Base-by-base conservation (phyloP, 2,329 filamentous ascomycete genomes). In the Stagonosporopsis tanaceti region DNA sequence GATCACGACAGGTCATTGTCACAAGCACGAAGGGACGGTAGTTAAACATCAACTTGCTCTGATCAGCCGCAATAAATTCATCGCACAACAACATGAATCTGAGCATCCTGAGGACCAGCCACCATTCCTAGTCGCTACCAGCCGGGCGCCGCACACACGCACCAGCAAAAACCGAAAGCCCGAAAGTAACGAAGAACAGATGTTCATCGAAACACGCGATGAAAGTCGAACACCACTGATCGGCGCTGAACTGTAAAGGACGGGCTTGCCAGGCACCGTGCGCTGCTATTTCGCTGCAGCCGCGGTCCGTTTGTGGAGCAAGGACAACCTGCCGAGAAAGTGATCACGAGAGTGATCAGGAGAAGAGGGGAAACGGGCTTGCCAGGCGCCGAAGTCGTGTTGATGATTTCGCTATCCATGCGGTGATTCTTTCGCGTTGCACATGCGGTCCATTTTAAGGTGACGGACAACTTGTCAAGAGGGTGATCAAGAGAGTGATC, bases 251-350 rank as follows among this genome's bases (percentile, higher is more conserved):
- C 14, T n/a, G 32, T 15, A 11, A 17, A 32, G 6, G 12, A 34
- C 20, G 28, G 28, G 12, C 28, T 46, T 46, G 5, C 42, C 25
- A 34, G 28, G 42, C 28, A 22, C 40, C 27, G 15, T 30, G 7
- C 9, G 27, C 41, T 44, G n/a, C 46, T 48, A 30, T 48, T 37
- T 37, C 22, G 22, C 46, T 48, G 46, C 35, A 39, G 30, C 35
- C 22, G 25, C 46, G 46, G 35, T 38, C 22, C 24, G 14, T 47
- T 47, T 38, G 7, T 20, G 24, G 45, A 5, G 20, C 8, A 47
- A 4, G 34, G 24, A 32, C 35, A 32, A 40, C 25, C 47, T 28
- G 25, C n/a, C 24, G 7, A 30, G 35, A 40, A 17, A 17, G 20
- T 14, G 30, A 32, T 32, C 1, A 7, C 3, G 27, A 42, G n/a